Conservation (phyloP, 495 filamentous ascomycete genomes). For the Achaetomiella virescens region DNA sequence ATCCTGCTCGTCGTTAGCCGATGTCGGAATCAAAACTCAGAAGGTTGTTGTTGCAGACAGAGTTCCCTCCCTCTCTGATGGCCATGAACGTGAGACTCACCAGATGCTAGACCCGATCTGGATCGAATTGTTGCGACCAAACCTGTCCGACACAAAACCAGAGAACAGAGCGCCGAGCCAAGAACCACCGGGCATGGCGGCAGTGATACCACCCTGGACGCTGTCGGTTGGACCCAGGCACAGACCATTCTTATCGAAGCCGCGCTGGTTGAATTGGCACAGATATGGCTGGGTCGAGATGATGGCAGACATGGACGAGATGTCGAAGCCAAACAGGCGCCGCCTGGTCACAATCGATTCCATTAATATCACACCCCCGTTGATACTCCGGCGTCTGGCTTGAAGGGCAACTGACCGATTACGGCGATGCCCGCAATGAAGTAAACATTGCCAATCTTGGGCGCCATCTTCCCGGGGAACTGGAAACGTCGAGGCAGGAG, state of each 20-base stretch:
- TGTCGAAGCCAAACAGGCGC: conserved; percentile 71
- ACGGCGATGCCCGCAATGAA: conserved; percentile 69
- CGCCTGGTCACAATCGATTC: conserved; percentile 42
- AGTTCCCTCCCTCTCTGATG: too few species aligned
- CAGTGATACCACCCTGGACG: conserved; percentile 56
- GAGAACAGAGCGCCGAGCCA: conserved; percentile 66
- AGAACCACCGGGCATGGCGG: conserved; percentile 69
- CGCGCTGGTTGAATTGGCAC: conserved; percentile 56
- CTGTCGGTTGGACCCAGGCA: conserved; percentile 46
- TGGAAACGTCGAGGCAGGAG: background rate
- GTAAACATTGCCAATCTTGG: conserved; percentile 62
- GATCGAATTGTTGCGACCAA: conserved; percentile 64
- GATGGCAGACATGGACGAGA: conserved; percentile 68
- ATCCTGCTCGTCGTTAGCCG: conserved; percentile 25
- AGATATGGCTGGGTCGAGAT: conserved; percentile 56
- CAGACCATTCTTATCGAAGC: conserved; percentile 28
- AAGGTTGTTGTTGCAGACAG: too few species aligned
- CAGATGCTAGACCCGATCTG: conserved; percentile 58
- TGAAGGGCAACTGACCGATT: conserved; percentile 41
- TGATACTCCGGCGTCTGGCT: too few species aligned
- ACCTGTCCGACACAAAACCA: conserved; percentile 58
- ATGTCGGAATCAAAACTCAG: background rate
- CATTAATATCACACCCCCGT: background rate
- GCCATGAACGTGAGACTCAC: conserved; percentile 31
- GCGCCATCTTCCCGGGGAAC: conserved; percentile 28